Conservation (phyloP, 2,329 filamentous ascomycete genomes). For the Aureobasidium sp. region DNA sequence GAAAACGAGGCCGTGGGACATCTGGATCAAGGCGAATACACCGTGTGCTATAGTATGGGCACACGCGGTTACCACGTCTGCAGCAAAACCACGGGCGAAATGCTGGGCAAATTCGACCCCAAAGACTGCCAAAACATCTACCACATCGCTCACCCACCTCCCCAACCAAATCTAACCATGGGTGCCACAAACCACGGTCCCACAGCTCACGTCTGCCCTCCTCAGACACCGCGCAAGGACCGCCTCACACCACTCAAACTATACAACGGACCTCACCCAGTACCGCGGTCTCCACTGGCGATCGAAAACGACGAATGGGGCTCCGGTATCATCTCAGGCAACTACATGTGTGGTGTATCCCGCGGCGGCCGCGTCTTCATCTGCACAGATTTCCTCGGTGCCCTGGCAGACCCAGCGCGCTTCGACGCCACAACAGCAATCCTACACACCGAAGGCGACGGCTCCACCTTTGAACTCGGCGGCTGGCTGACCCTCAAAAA, state of each 20-base stretch:
- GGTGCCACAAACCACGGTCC: conserved; percentile 16
- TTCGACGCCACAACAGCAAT: conserved; percentile 25
- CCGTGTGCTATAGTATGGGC: conserved; percentile 38
- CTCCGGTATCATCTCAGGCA: conserved; percentile 35
- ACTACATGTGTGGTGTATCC: conserved; percentile 37
- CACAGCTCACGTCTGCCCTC: conserved; percentile 17
- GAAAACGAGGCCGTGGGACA: conserved; percentile 36
- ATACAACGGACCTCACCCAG: conserved; percentile 16
- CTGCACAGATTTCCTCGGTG: conserved; percentile 36
- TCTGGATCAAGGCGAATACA: conserved; percentile 34
- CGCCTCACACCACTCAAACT: conserved; percentile 18
- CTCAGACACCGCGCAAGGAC: conserved; percentile 15
- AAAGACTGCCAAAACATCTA: conserved; percentile 25
- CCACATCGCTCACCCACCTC: conserved; percentile 26
- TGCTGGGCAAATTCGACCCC: conserved; percentile 32
- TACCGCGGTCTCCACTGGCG: conserved; percentile 10
- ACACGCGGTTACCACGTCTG: conserved; percentile 34
- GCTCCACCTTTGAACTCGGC: conserved; percentile 35
- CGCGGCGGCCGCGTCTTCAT: conserved; percentile 35
- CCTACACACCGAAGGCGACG: conserved; percentile 35
- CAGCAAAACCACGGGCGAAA: conserved; percentile 31
- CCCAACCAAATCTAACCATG: conserved; percentile 15
- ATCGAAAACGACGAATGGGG: conserved; percentile 38
- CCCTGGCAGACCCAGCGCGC: conserved; percentile 23
- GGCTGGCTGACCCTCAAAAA: conserved; percentile 38